These are phyloP conservation scores for Marasmius fiardii DNA, from an alignment of 1,284 basidiomycete species.

Conservation along the genomic window DNA sequence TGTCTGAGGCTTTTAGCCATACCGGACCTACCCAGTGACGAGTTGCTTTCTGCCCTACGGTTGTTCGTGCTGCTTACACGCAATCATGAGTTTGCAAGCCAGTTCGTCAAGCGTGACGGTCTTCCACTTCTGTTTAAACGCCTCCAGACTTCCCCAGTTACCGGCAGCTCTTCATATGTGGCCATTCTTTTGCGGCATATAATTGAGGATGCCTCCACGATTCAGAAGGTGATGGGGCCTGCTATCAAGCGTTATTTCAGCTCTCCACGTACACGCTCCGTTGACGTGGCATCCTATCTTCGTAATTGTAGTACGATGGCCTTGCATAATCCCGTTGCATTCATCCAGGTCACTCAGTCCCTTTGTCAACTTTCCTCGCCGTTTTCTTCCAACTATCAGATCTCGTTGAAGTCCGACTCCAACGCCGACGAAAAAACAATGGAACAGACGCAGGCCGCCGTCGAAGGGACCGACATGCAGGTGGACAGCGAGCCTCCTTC, in stretches of 20 bases:
- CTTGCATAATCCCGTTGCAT: conserved; percentile 76
- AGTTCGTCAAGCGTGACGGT: conserved; percentile 66
- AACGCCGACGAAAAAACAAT: conserved; percentile 18
- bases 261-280: conserved; percentile 63
- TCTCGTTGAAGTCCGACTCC: conserved; percentile 55
- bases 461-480: conserved; percentile 53
- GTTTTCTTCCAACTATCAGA: conserved; percentile 57
- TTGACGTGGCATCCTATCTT: conserved; percentile 75
- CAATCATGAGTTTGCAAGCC: conserved; percentile 53
- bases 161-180: conserved; percentile 80
- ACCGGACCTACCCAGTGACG: conserved; percentile 67
- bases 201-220: conserved; percentile 71
- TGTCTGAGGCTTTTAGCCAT: conserved; percentile 65
- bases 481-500: conserved; percentile 45
- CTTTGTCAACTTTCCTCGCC: conserved; percentile 74
- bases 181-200: conserved; percentile 89
- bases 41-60: conserved; percentile 76
- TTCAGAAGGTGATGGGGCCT: conserved; percentile 77
- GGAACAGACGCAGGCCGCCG: conserved; percentile 23
- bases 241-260: conserved; percentile 79
- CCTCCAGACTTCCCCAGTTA: conserved; percentile 54
- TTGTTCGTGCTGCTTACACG: conserved; percentile 82
- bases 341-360: conserved; percentile 71
- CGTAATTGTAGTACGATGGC: conserved; percentile 80
- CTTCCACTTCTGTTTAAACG: conserved; percentile 65